Percentiles rank a stretch among this genome's conserved stretches.
Evolutionary conservation across 371 early-diverging fungal genomes (phyloP).

Genomic region (Homolaphlyctis polyrhiza): DNA sequence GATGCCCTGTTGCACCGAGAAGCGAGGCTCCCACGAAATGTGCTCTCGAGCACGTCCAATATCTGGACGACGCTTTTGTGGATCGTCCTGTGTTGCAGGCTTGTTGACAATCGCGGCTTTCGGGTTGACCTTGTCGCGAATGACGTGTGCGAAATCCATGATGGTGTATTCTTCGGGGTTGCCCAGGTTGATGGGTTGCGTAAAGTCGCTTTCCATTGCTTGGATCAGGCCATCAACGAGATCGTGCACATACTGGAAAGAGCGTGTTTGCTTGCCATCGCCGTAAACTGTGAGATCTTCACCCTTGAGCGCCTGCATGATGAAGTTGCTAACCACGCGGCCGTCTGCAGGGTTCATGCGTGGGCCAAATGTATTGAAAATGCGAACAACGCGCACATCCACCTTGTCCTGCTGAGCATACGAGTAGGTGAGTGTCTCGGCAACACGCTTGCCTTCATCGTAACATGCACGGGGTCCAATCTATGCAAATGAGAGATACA

Average conservation of each 20-base stretch:
- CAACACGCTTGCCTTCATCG: conserved; percentile 87
- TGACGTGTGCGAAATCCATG: conserved; percentile 71
- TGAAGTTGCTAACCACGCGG: conserved; percentile 86
- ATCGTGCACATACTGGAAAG: conserved; percentile 87
- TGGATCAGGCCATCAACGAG: conserved; percentile 78
- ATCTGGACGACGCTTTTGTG: conserved; percentile 75
- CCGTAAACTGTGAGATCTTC: conserved; percentile 79
- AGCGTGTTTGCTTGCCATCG: conserved; percentile 77
- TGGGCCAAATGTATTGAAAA: conserved; percentile 81
- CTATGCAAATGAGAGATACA: no score
- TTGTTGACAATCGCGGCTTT: conserved; percentile 58
- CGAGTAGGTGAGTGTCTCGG: conserved; percentile 80
- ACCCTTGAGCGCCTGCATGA: conserved; percentile 77
- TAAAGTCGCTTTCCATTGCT: conserved; percentile 69
- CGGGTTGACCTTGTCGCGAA: conserved; percentile 60
- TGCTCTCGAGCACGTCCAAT: conserved; percentile 63
- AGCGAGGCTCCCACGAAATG: conserved; percentile 73
- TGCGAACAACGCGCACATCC: conserved; percentile 79
- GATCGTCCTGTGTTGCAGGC: conserved; percentile 74
- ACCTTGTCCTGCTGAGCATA: conserved; percentile 75
- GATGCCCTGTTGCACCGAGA: conserved; percentile 71
- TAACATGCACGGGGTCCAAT: conserved; percentile 79
- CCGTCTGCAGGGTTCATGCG: conserved; percentile 87
- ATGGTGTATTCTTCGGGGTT: conserved; percentile 88
- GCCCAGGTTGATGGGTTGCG: conserved; percentile 72